Base-by-base conservation (phyloP, 257 asterid genomes). In the Leptodermis oblonga region DNA sequence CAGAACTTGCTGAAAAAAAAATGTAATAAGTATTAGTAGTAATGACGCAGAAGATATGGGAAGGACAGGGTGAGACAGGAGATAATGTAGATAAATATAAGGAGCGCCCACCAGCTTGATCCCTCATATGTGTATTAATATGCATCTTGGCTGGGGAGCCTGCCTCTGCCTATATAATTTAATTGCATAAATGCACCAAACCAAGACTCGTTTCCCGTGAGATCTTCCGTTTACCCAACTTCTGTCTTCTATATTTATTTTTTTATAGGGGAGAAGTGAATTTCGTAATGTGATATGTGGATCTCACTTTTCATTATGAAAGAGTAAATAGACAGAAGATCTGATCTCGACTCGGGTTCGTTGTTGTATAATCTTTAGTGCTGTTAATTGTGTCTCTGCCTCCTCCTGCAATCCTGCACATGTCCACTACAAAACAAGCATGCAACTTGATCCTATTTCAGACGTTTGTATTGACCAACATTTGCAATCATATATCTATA, bases 321-420 rank as follows among this genome's bases (percentile, higher is more conserved):
- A n/a, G n/a, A n/a, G n/a, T n/a, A n/a, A n/a, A n/a, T n/a, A n/a
- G n/a, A n/a, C n/a, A n/a, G n/a, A n/a, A n/a, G n/a, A n/a, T n/a
- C n/a, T n/a, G n/a, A n/a, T n/a, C n/a, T n/a, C n/a, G n/a, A n/a
- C n/a, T n/a, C n/a, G n/a, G n/a, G n/a, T n/a, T n/a, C n/a, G n/a
- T n/a, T n/a, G n/a, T n/a, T n/a, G n/a, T n/a, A n/a, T n/a, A n/a
- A n/a, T n/a, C n/a, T n/a, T n/a, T n/a, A n/a, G n/a, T n/a, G n/a
- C n/a, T n/a, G n/a, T n/a, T 54, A 71, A 39, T 60, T 72, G 54
- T 72, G 54, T 77, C 74, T 39, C 53, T 66, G 67, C 56, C 72
- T 34, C 60, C 69, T 58, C 74, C 71, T 77, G 80, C 82, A 70
- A 33, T 58, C 43, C 78, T 77, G 85, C 86, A 84, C 84, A 84